These are phyloP conservation scores for Cardamine occulta DNA, from an alignment of 345 rosid species.

Conservation along the genomic window DNA sequence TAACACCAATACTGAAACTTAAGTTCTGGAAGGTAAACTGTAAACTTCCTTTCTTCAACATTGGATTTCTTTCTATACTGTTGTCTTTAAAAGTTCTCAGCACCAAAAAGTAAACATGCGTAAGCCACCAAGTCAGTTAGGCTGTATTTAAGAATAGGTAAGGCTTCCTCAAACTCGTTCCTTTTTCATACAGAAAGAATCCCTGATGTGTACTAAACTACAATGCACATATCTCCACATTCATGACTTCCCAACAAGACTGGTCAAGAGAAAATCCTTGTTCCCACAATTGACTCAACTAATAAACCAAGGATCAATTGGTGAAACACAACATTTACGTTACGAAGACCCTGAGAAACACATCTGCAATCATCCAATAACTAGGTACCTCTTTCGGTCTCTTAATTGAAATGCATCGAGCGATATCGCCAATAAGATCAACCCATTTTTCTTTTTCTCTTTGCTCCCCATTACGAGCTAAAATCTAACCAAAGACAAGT, in stretches of 20 bases:
- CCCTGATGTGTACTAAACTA: slow-evolving; percentile 7
- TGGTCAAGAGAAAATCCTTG: slow-evolving; percentile 19
- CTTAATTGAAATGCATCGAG: slow-evolving; percentile 89
- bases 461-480: slow-evolving; percentile 88
- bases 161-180: not conserved
- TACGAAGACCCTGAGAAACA: slow-evolving; percentile 26
- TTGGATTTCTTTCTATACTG: not conserved
- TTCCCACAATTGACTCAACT: slow-evolving; percentile 3
- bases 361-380: slow-evolving; percentile 9
- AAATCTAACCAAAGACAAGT: slow-evolving; percentile 57
- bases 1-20: slow-evolving; percentile 32
- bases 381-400: slow-evolving; percentile 89
- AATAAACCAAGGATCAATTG: slow-evolving; percentile 25
- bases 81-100: slow-evolving; percentile 7
- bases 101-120: not conserved
- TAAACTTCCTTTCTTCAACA: slow-evolving; percentile 14
- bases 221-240: slow-evolving; percentile 17
- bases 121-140: slow-evolving; percentile 2
- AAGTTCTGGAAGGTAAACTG: slow-evolving; percentile 24
- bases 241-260: slow-evolving; percentile 25
- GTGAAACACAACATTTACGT: slow-evolving; percentile 12
- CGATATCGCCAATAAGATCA: slow-evolving; percentile 80
- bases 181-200: slow-evolving; percentile 4
- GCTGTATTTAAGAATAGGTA: slow-evolving; percentile 4
- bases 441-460: slow-evolving; percentile 93